phyloP scores from a whole-genome alignment of 73 alveolate species.

The Paramecium caudatum region DNA sequence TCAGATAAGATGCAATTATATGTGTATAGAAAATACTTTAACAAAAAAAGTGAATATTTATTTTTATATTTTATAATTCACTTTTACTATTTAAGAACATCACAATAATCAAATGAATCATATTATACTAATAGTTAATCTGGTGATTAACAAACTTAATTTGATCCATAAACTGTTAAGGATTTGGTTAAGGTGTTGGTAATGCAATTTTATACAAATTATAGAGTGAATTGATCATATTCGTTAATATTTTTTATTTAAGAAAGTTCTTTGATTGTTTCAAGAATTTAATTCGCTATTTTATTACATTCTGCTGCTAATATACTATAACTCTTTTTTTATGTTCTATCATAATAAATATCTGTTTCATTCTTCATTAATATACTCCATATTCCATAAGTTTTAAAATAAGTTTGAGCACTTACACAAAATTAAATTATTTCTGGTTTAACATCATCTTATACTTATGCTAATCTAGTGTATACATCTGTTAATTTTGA shows the following conservation, averaged over 20 bases:
- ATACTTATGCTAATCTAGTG: not conserved
- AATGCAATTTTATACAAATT: not conserved
- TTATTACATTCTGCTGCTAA: not conserved
- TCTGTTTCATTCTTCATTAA: conserved; percentile 44
- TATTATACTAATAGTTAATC: not conserved
- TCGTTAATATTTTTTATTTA: conserved; percentile 26
- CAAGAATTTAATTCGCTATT: not conserved
- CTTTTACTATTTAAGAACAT: conserved; percentile 6
- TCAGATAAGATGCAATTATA: not conserved
- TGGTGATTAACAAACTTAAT: not conserved
- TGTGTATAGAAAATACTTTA: conserved; percentile 25
- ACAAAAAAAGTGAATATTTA: conserved; percentile 17
- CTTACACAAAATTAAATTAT: conserved; percentile 25
- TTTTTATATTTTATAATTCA: too few species aligned
- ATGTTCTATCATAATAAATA: conserved; percentile 15
- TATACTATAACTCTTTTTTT: not conserved
- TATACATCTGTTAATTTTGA: conserved; percentile 14
- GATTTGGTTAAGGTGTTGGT: conserved; percentile 2
- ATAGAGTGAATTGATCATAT: conserved; percentile 18
- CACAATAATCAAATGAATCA: conserved; percentile 11
- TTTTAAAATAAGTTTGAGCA: conserved; percentile 18
- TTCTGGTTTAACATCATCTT: conserved; percentile 26
- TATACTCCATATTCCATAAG: conserved; percentile 45
- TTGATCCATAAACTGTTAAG: not conserved
- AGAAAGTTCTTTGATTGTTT: not conserved